A percentile compares a stretch with the other conserved stretches of the same genome.
phyloP scores from a whole-genome alignment of 306 rosid species.

The Vigna unguiculata region DNA sequence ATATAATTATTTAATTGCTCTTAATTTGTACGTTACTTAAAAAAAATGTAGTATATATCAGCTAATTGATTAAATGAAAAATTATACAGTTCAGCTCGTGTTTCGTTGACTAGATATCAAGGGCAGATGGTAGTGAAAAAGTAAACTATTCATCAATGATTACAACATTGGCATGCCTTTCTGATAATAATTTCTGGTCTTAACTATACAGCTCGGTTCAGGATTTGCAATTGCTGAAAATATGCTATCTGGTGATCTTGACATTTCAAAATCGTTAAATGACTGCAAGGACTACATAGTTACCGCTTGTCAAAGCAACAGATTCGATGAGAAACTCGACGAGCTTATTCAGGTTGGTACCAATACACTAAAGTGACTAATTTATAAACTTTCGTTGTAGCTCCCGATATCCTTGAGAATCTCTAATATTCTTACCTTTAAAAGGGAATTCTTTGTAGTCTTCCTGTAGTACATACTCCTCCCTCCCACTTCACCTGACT shows the following conservation, averaged over 20 bases:
- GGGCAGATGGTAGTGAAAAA: not conserved
- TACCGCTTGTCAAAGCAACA: conserved; percentile 62
- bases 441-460: not conserved
- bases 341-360: conserved; percentile 83
- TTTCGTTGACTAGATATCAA: conserved; percentile 25
- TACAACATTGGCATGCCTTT: conserved; percentile 36
- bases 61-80: conserved; percentile 7
- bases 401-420: conserved; percentile 1
- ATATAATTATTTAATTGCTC: not conserved
- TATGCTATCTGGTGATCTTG: conserved; percentile 52
- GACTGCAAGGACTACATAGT: conserved; percentile 82
- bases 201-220: conserved; percentile 77
- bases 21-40: not conserved
- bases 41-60: not conserved
- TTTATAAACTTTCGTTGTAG: conserved; percentile 1
- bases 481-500: not conserved
- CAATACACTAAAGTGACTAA: conserved; percentile 30
- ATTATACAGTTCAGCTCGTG: conserved; percentile 5
- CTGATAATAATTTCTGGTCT: conserved; percentile 51
- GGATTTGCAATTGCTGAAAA: conserved; percentile 84
- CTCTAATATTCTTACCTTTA: not conserved
- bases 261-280: conserved; percentile 71
- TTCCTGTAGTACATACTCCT: not conserved
- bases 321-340: conserved; percentile 72
- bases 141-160: not conserved